A percentile compares a stretch with the other conserved stretches of the same genome.
phyloP scores from a whole-genome alignment of 2,329 filamentous ascomycete genomes.

The Trichoderma harzianum region DNA sequence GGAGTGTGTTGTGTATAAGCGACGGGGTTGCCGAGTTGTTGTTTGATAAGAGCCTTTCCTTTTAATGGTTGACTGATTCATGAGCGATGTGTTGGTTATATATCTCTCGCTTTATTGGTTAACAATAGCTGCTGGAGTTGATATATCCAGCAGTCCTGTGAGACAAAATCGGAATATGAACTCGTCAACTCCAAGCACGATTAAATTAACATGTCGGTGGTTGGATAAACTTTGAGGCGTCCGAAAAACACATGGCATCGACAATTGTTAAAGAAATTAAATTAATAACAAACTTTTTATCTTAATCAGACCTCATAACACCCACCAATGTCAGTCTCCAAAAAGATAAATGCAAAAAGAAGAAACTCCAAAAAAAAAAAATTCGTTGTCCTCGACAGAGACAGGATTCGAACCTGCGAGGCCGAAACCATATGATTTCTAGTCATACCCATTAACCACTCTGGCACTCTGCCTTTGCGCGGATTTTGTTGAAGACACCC shows the following conservation, averaged over 20 bases:
- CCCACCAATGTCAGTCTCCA: not conserved
- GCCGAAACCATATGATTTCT: conserved; percentile 20
- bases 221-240: not conserved
- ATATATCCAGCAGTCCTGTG: not conserved
- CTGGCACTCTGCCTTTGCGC: conserved; percentile 9
- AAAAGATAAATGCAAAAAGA: not conserved
- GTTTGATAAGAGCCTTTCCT: not conserved
- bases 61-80: not conserved
- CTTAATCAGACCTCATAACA: too few species aligned
- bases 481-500: not conserved
- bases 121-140: not conserved
- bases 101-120: not conserved
- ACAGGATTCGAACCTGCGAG: conserved; percentile 36
- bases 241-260: not conserved
- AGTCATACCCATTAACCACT: conserved; percentile 14
- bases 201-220: too few species aligned
- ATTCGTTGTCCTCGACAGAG: conserved; percentile 26
- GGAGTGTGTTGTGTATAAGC: not conserved
- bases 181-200: not conserved
- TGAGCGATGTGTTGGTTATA: not conserved
- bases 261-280: too few species aligned
- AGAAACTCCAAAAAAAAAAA: not conserved
- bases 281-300: too few species aligned
- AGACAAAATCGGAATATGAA: too few species aligned
- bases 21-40: not conserved